Conservation (phyloP, 2,329 filamentous ascomycete species). For the Paecilomyces sp. region DNA sequence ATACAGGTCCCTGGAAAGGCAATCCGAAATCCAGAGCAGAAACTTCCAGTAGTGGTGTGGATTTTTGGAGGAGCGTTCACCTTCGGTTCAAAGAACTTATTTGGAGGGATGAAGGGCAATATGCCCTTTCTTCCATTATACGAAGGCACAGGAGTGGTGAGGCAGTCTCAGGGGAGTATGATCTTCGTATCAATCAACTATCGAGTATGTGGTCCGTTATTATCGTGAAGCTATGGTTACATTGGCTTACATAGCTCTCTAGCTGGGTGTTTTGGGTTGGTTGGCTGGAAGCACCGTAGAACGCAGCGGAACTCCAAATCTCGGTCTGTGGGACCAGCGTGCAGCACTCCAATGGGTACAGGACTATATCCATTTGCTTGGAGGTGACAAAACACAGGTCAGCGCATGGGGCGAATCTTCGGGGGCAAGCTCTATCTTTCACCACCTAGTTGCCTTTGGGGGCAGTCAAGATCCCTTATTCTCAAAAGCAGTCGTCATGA, state of each 20-base stretch:
- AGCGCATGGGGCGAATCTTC: conserved; percentile 47
- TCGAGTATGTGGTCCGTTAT: conserved; percentile 17
- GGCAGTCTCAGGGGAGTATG: conserved; percentile 28
- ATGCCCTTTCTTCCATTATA: conserved; percentile 29
- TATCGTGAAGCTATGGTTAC: not conserved
- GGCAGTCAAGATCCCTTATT: conserved; percentile 41
- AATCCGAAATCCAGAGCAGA: conserved; percentile 24
- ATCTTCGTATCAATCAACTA: conserved; percentile 46
- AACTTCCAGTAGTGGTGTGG: conserved; percentile 41
- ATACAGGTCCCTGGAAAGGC: conserved; percentile 42
- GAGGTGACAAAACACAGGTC: conserved; percentile 41
- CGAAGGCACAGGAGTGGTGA: conserved; percentile 30
- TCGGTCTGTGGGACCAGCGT: conserved; percentile 31
- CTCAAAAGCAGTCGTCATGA: conserved; percentile 24
- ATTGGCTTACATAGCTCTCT: not conserved
- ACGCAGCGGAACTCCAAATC: conserved; percentile 36
- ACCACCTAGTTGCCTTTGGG: conserved; percentile 42
- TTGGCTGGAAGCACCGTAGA: conserved; percentile 41
- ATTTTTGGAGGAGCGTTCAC: conserved; percentile 42
- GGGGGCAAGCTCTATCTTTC: conserved; percentile 44
- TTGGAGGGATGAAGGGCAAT: conserved; percentile 5
- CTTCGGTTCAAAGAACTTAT: conserved; percentile 35
- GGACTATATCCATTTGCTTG: conserved; percentile 39
- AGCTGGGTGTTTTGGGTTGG: conserved; percentile 43
- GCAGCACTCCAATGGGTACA: conserved; percentile 45